These are phyloP conservation scores for Talaromyces albobiverticillius DNA, from an alignment of 2,329 filamentous ascomycete species.

Conservation along the genomic window DNA sequence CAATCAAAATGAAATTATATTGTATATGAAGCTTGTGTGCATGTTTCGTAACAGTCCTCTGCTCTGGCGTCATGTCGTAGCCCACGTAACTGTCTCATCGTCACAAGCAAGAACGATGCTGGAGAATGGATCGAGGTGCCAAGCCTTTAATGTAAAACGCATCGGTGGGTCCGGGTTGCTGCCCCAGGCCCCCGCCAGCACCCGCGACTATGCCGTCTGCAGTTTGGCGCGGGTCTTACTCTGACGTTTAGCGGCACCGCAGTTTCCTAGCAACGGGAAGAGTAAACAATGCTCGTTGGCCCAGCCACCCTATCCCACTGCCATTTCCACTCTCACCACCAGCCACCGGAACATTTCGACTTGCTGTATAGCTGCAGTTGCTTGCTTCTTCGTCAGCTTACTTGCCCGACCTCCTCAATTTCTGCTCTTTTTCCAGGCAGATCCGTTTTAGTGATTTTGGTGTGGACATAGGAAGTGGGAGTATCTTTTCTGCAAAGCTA, in stretches of 20 bases:
- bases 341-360: slow-evolving; percentile 31
- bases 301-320: slow-evolving; percentile 42
- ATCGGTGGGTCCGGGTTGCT: not conserved
- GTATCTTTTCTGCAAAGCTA: slow-evolving; percentile 1
- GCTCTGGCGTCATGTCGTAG: too few species aligned
- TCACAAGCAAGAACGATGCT: too few species aligned
- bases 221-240: slow-evolving; percentile 16
- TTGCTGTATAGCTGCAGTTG: slow-evolving; percentile 5
- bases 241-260: slow-evolving; percentile 28
- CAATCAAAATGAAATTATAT: too few species aligned
- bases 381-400: not conserved
- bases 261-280: slow-evolving; percentile 35
- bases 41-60: too few species aligned
- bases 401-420: slow-evolving; percentile 18
- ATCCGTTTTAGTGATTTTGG: not conserved
- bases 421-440: not conserved
- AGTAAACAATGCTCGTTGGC: slow-evolving; percentile 43
- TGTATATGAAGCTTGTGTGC: too few species aligned
- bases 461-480: not conserved
- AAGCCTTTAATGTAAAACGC: slow-evolving; percentile 5
- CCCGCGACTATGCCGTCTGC: not conserved
- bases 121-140: too few species aligned
- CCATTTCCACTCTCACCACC: slow-evolving; percentile 19
- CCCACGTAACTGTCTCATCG: too few species aligned
- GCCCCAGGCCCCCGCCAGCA: not conserved